Evolutionary conservation across 345 rosid species (phyloP), one percentile per base, ranked within the genome.

Genomic region (Triadica sebifera): DNA sequence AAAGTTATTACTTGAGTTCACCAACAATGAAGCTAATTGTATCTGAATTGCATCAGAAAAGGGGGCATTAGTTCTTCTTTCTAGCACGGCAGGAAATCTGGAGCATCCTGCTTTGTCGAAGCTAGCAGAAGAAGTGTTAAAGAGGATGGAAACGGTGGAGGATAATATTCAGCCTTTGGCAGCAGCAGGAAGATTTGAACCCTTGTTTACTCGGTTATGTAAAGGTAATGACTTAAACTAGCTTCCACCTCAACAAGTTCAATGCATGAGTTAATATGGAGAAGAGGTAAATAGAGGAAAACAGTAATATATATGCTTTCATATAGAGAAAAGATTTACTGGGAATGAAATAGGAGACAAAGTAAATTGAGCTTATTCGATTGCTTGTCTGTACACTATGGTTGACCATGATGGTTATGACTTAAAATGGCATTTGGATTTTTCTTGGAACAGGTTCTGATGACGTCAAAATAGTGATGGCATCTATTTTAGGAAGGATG

Each of bases 161-260:
- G 83, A 52, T 49, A 83, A 65, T 45, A 46, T 78, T 78, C 74
- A 78, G 69, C 80, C 57, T 75, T 70, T 85, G 22, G 84, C 84
- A 52, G 79, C 80, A 51, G 84, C 82, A 8, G 86, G 88, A 70
- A 81, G 84, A 80, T 85, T 85, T 72, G 84, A 82, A 75, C 88
- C 88, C 34, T 71, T 82, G 41, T 77, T 85, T 12, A 60, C 77
- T 57, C 81, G 78, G 52, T 57, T 85, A 64, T 73, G 67, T 10
- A 64, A 71, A 60, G 88, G 84, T 80, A 76, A 57, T 75, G 58
- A 39, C 47, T 67, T 46, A 43, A 13, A 9, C 56, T 61, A 62
- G 38, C 68, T 75, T 57, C 61, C 10, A 5, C 9, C 61, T 57
- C 61, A 20, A 22, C 61, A 20, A 57, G 20, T 57, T 20, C 22